A percentile compares a stretch with the other conserved stretches of the same genome.
Evolutionary conservation across 2,329 filamentous ascomycete species (phyloP).

Genomic region (Talaromyces islandicus): DNA sequence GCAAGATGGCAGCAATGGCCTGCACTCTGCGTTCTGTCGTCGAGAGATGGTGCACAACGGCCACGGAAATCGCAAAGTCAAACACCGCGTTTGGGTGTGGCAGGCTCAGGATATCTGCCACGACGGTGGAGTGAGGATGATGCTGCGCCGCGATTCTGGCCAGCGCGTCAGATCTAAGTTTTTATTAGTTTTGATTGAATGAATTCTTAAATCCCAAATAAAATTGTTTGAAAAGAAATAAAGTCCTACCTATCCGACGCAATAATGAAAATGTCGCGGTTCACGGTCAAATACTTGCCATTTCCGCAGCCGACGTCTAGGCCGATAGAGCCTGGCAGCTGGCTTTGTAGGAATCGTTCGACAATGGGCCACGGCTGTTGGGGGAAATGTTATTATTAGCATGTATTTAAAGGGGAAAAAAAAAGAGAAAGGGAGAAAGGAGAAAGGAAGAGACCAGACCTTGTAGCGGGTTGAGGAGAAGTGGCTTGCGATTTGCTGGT

Average conservation of each 20-base stretch:
- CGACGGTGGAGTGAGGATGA: slow-evolving; percentile 60
- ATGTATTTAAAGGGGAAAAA: slow-evolving; percentile 1
- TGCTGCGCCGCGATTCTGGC: slow-evolving; percentile 52
- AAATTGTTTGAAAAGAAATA: too few species aligned
- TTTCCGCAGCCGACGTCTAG: slow-evolving; percentile 94
- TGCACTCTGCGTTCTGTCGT: slow-evolving; percentile 66
- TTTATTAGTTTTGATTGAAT: neutral
- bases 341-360: slow-evolving; percentile 64
- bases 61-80: slow-evolving; percentile 91
- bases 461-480: slow-evolving; percentile 55
- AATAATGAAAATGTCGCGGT: slow-evolving; percentile 69
- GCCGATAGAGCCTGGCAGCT: slow-evolving; percentile 67
- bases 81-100: slow-evolving; percentile 63
- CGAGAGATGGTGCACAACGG: slow-evolving; percentile 89
- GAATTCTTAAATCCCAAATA: neutral
- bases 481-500: slow-evolving; percentile 53
- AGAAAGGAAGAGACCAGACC: slow-evolving; percentile 38
- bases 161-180: slow-evolving; percentile 53
- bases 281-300: slow-evolving; percentile 86
- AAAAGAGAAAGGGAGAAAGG: slow-evolving; percentile 1
- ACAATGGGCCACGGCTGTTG: slow-evolving; percentile 83
- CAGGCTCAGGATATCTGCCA: slow-evolving; percentile 77
- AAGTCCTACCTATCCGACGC: slow-evolving; percentile 69
- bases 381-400: neutral
- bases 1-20: slow-evolving; percentile 66